Percentiles rank a stretch among this genome's conserved stretches.
Evolutionary conservation across 371 early-diverging fungal genomes (phyloP).

Genomic region (Mucor saturninus): DNA sequence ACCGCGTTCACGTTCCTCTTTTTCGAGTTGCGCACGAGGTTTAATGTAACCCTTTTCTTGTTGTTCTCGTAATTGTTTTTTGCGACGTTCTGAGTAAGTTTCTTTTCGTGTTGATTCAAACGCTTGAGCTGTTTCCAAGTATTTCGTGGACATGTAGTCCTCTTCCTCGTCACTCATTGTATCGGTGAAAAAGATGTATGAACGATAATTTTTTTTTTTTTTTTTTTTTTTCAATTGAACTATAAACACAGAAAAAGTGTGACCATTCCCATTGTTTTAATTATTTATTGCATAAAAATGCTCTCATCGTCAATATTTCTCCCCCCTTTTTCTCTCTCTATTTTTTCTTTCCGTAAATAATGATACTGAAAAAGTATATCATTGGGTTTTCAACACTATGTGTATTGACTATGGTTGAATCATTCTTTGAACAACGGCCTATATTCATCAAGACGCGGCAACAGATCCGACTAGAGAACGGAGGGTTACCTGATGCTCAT

Average conservation of each 20-base stretch:
- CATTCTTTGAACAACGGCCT: constrained; percentile 15
- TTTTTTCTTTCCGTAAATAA: not conserved
- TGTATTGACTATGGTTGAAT: not conserved
- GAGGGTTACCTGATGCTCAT: constrained; percentile 33
- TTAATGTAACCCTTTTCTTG: constrained; percentile 49
- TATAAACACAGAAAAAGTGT: not conserved
- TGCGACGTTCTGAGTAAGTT: constrained; percentile 50
- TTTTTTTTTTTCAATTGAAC: too few species aligned
- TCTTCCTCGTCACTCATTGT: constrained; percentile 42
- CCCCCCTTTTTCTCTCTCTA: not conserved
- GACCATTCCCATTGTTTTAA: not conserved
- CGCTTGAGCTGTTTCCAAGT: constrained; percentile 46
- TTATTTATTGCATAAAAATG: not conserved
- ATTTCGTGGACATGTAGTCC: constrained; percentile 67
- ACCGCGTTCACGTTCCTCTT: constrained; percentile 62
- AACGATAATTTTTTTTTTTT: not conserved
- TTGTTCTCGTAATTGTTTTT: constrained; percentile 53
- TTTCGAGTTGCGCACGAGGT: constrained; percentile 46
- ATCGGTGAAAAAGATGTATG: not conserved
- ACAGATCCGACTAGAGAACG: constrained; percentile 16
- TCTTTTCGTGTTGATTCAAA: constrained; percentile 35
- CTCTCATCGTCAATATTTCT: too few species aligned
- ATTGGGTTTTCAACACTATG: not conserved
- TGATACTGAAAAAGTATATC: not conserved
- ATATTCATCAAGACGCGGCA: constrained; percentile 16